Base-by-base conservation (phyloP, 176 grass and related monocot genomes). In the Poa annua region DNA sequence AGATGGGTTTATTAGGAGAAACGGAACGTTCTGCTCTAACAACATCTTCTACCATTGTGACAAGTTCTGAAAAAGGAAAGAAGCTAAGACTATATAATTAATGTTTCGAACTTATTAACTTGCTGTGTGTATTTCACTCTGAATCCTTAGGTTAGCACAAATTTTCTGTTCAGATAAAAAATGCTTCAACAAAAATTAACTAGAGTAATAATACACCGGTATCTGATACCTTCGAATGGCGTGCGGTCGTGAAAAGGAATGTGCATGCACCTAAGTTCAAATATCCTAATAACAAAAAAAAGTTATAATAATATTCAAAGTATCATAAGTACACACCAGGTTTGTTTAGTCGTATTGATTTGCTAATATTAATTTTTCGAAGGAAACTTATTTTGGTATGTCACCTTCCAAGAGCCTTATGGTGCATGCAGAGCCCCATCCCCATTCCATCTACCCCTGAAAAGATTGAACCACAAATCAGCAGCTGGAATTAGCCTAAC, bases 391-490 rank as follows among this genome's bases (percentile, higher is more conserved):
- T 69, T 1, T 32, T 14, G 34, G 4, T 20, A 85, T 85, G 42
- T 19, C 33, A 88, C 91, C 91, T 94, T 53, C 91, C 91, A 57
- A 94, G 91, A 71, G 85, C 91, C 83, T 88, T 83, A 54, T n/a
- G n/a, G n/a, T 94, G 91, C 91, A 94, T 94, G 45, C 90, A 86
- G 20, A 94, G 91, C 15, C 91, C 91, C 79, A 84, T 75, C 17
- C 91, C 91, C 78, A 80, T 91, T 14, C 91, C 91, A 66, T 88
- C 88, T n/a, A 84, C 33, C 12, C 88, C 92, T 94, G 70, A 71
- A 56, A 64, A 7, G 14, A 64, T 38, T 19, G 32, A 16, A 54
- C 8, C 29, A 9, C 42, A 26, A 79, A 54, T 26, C 56, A 84
- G 49, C 14, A 12, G 0, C 32, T 52, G 57, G 65, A 34, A 80